Percentiles rank a stretch among this genome's conserved stretches.
phyloP scores from a whole-genome alignment of 2,329 filamentous ascomycete genomes.

The Dothistroma septosporum region DNA sequence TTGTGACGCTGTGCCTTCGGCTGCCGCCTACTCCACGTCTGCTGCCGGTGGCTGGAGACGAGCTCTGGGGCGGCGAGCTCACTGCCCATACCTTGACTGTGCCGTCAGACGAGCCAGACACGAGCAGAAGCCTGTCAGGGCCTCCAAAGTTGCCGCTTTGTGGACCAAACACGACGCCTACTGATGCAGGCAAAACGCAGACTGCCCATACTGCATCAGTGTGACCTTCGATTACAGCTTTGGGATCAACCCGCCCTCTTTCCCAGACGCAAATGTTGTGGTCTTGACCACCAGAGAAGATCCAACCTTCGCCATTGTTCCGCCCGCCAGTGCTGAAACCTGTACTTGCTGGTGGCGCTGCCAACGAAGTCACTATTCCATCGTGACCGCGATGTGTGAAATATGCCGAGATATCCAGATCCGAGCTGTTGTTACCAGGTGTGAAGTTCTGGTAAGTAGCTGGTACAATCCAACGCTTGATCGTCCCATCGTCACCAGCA shows the following conservation, averaged over 20 bases:
- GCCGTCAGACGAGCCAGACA: conserved; percentile 85
- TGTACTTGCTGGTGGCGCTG: conserved; percentile 80
- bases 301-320: conserved; percentile 90
- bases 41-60: conserved; percentile 70
- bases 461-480: conserved; percentile 96
- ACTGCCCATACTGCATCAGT: conserved; percentile 95
- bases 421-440: conserved; percentile 53
- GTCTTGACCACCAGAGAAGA: conserved; percentile 96
- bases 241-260: conserved; percentile 86
- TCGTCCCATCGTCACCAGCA: conserved; percentile 87
- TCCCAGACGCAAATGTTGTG: conserved; percentile 94
- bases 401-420: conserved; percentile 86
- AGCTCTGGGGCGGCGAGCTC: conserved; percentile 80
- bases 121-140: conserved; percentile 82
- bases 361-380: conserved; percentile 81
- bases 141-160: conserved; percentile 65
- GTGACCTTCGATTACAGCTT: conserved; percentile 84
- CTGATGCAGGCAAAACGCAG: conserved; percentile 81
- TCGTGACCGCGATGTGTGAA: conserved; percentile 93
- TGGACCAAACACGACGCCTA: conserved; percentile 72
- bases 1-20: conserved; percentile 87
- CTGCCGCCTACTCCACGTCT: conserved; percentile 68
- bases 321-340: conserved; percentile 87
- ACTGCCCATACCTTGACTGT: conserved; percentile 92
- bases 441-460: conserved; percentile 60